These are phyloP conservation scores for Fonsecaea erecta DNA, from an alignment of 2,329 filamentous ascomycete species.

Conservation along the genomic window DNA sequence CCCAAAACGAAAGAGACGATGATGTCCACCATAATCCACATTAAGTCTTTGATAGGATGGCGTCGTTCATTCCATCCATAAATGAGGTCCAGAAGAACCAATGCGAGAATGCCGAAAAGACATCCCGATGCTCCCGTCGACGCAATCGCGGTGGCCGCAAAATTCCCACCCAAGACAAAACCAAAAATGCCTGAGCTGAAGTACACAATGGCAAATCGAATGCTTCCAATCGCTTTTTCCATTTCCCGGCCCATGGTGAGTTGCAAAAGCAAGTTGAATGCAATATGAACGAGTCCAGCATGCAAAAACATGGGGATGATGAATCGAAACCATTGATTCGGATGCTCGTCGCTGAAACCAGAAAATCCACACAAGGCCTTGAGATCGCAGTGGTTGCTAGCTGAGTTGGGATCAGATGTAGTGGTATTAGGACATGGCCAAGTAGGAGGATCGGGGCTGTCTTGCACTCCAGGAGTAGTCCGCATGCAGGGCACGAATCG, in stretches of 20 bases:
- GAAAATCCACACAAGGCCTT: constrained; percentile 82
- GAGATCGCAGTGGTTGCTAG: constrained; percentile 69
- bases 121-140: constrained; percentile 89
- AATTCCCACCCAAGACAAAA: constrained; percentile 93
- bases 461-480: constrained; percentile 57
- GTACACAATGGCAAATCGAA: constrained; percentile 90
- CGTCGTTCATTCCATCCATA: constrained; percentile 87
- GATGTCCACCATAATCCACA: constrained; percentile 84
- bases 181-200: constrained; percentile 91
- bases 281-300: constrained; percentile 90
- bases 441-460: constrained; percentile 41
- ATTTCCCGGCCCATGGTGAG: constrained; percentile 89
- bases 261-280: constrained; percentile 92
- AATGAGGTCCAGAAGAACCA: constrained; percentile 84
- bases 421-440: constrained; percentile 87
- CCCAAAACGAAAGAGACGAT: constrained; percentile 90
- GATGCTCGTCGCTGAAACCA: constrained; percentile 72
- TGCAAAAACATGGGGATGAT: constrained; percentile 96
- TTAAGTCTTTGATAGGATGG: constrained; percentile 79
- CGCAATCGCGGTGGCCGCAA: constrained; percentile 77
- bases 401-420: constrained; percentile 55
- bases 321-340: constrained; percentile 97
- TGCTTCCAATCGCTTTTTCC: constrained; percentile 83
- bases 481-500: constrained; percentile 96
- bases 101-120: constrained; percentile 88